Base-by-base conservation (phyloP, 305 asterid genomes). In the Coffea humblotiana region DNA sequence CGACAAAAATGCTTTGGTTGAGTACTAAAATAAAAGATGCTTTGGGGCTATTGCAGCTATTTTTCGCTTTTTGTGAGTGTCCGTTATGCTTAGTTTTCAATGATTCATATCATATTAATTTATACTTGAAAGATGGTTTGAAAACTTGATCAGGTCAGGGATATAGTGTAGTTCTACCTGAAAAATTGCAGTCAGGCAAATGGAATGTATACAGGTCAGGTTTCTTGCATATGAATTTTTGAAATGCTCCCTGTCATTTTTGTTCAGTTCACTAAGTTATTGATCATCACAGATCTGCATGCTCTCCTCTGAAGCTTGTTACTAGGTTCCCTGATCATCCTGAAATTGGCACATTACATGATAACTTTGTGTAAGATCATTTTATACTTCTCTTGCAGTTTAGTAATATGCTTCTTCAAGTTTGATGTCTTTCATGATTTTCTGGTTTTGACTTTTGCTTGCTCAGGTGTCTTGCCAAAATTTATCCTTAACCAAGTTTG, bases 191-290 rank as follows among this genome's bases (percentile, higher is more conserved):
- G 71, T 88, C 95, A 2, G 99, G 98, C 74, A 94, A 96, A 85
- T 96, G 99, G 99, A 90, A 94, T 87, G 99, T 96, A 21, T 92
- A 96, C 89, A 96, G 99, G 99, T 96, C 13, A 71, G 71, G 67
- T 69, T 70, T 37, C 74, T 77, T 78, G 80, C 52, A 47, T 83
- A 70, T 65, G 65, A 60, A 77, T 75, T 74, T 76, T 71, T 8
- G 47, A 76, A 63, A 54, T 81, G 65, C 73, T 52, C 13, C 16
- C 54, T 12, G 73, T 79, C 16, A 48, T 23, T 82, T 65, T 68
- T 77, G 11, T 5, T 54, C 29, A 66, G 65, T 47, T 80, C 47
- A 75, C 74, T 75, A 63, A 74, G 54, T 77, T 67, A 48, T 45
- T 79, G 76, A 78, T 81, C 74, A 72, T 88, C 80, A 80, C 92